These are phyloP conservation scores for Thielaviopsis cerberus DNA, from an alignment of 2,329 filamentous ascomycete genomes.

Conservation along the genomic window DNA sequence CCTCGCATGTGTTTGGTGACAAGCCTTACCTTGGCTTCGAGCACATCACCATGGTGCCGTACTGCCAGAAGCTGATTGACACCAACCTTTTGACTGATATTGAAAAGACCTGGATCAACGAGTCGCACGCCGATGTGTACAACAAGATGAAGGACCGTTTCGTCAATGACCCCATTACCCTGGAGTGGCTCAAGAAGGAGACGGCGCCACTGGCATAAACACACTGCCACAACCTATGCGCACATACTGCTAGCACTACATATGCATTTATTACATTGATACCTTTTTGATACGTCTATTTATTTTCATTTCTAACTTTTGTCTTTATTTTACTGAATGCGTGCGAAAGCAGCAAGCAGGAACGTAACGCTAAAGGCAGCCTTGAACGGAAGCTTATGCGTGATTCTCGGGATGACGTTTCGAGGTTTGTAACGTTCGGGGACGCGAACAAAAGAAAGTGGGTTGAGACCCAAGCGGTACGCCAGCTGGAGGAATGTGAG, in stretches of 20 bases:
- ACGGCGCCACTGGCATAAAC: constrained; percentile 24
- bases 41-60: constrained; percentile 91
- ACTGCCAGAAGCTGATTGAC: constrained; percentile 79
- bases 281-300: neutral
- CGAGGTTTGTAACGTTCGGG: constrained; percentile 9
- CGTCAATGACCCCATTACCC: constrained; percentile 48
- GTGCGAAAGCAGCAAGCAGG: constrained; percentile 36
- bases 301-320: neutral
- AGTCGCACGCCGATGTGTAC: constrained; percentile 63
- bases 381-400: constrained; percentile 41
- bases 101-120: constrained; percentile 76
- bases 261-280: neutral
- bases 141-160: constrained; percentile 68
- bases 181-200: constrained; percentile 72
- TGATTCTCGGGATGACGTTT: constrained; percentile 4
- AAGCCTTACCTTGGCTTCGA: constrained; percentile 92
- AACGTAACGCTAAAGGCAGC: constrained; percentile 56
- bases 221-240: constrained; percentile 2
- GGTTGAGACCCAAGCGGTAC: constrained; percentile 24
- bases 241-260: neutral
- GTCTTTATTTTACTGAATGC: constrained; percentile 22
- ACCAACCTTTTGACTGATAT: constrained; percentile 46
- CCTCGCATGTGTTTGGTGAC: constrained; percentile 73
- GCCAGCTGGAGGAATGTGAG: constrained; percentile 20
- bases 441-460: constrained; percentile 20